Base-by-base conservation (phyloP, 1,284 basidiomycete species). In the Marasmius sp. region DNA sequence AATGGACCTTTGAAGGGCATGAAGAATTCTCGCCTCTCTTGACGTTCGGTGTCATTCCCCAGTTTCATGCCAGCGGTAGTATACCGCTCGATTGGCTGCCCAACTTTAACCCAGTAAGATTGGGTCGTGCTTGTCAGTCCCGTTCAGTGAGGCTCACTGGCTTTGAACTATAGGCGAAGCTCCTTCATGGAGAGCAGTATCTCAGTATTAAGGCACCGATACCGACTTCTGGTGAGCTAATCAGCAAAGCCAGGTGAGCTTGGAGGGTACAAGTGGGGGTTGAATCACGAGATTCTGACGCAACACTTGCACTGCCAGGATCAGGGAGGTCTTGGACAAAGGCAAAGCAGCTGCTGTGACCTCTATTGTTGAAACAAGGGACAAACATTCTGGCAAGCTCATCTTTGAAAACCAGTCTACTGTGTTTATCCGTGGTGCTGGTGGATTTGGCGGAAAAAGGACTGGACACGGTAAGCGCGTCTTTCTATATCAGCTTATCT, bases 151-250 rank as follows among this genome's bases (percentile, higher is more conserved):
- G 34, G 14, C 59, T 33, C 5, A 69, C 34, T 10, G 9, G 9
- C 57, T 54, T n/a, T 41, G 27, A 27, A 27, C 2, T 27, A 6
- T 68, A 93, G 85, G 93, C 95, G 64, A 98, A 95, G 79, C 82
- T 99, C n/a, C 84, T 99, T 34, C 97, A 99, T 76, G 97, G 97
- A 62, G 97, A 99, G 76, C 97, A 99, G 74, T 98, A 94, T 76
- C 80, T 99, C 64, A 83, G 88, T 65, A 95, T 99, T 77, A 92
- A 93, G 72, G 88, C 80, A 1, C 88, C 91, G 0, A 93, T 98
- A 66, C 96, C 97, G 0, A 95, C 93, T 0, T 89, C 84, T 64
- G 96, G 87, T 2, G 88, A 89, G n/a, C 79, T 98, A 39, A 82
- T 94, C 48, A 97, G 86, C 74, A 82, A 91, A 69, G 84, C 89